A percentile compares a stretch with the other conserved stretches of the same genome.
These are phyloP conservation scores for Russula earlei DNA, from an alignment of 768 basidiomycete species.

Conservation along the genomic window DNA sequence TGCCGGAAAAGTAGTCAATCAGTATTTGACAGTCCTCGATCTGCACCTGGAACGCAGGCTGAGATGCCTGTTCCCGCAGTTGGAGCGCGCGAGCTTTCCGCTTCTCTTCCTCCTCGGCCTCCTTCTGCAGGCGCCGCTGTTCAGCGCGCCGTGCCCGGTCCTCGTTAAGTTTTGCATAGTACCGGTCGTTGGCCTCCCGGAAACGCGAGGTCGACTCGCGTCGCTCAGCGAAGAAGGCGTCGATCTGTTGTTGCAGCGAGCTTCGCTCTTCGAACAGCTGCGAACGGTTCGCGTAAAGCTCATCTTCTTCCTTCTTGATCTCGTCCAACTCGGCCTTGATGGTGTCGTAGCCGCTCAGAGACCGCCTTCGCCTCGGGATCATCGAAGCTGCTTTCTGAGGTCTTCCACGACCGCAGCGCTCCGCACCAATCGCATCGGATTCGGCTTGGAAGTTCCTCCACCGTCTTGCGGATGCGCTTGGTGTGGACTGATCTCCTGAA, in stretches of 20 bases:
- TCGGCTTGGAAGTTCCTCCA: conserved; percentile 77
- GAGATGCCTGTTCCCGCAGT: conserved; percentile 81
- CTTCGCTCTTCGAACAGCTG: conserved; percentile 87
- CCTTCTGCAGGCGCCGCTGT: conserved; percentile 61
- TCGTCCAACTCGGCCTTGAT: conserved; percentile 81
- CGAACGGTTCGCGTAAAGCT: conserved; percentile 66
- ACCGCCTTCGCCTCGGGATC: conserved; percentile 82
- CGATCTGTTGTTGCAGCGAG: conserved; percentile 56
- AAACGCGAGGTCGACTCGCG: conserved; percentile 61
- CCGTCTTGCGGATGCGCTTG: conserved; percentile 59
- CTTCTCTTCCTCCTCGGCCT: conserved; percentile 68
- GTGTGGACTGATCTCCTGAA: conserved; percentile 77
- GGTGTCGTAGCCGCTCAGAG: conserved; percentile 68
- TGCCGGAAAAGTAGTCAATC: conserved; percentile 75
- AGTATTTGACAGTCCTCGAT: conserved; percentile 96
- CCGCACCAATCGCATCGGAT: conserved; percentile 73
- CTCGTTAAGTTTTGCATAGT: conserved; percentile 78
- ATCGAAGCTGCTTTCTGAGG: conserved; percentile 72
- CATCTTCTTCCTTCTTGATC: conserved; percentile 80
- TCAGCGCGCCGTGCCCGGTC: conserved; percentile 81
- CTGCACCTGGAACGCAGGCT: conserved; percentile 84
- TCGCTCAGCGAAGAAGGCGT: conserved; percentile 63
- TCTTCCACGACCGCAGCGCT: conserved; percentile 68
- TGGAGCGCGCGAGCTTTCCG: conserved; percentile 70
- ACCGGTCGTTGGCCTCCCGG: conserved; percentile 77